A percentile compares a stretch with the other conserved stretches of the same genome.
phyloP scores from a whole-genome alignment of 1,284 basidiomycete species.

The Ceratobasidium sp. region DNA sequence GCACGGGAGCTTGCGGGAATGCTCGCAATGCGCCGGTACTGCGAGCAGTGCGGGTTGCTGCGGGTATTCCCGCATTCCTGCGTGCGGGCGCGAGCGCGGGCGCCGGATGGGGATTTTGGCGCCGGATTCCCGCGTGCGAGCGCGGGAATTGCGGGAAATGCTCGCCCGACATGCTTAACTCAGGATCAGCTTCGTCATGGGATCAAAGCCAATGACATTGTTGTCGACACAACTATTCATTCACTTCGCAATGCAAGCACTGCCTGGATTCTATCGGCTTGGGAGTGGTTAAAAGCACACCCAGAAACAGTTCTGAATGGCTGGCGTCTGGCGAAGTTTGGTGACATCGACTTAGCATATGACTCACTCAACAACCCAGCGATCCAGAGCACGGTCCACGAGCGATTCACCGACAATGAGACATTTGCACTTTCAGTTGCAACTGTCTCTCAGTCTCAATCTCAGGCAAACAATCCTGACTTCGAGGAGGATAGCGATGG shows the following conservation, averaged over 20 bases:
- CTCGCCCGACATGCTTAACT: too few species aligned
- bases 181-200: not conserved
- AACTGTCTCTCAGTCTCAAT: not conserved
- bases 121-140: too few species aligned
- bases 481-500: not conserved
- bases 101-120: too few species aligned
- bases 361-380: not conserved
- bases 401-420: not conserved
- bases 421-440: not conserved
- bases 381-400: not conserved
- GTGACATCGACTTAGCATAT: not conserved
- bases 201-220: not conserved
- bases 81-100: too few species aligned
- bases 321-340: not conserved
- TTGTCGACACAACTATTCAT: constrained; percentile 1
- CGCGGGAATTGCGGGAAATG: too few species aligned
- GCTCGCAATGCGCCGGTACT: too few species aligned
- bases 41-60: too few species aligned
- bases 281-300: constrained; percentile 5
- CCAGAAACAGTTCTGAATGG: not conserved
- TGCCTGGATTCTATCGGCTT: not conserved
- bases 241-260: constrained; percentile 15
- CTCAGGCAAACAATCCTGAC: not conserved
- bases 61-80: too few species aligned
- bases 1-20: too few species aligned